phyloP scores from a whole-genome alignment of 176 grass and related monocot genomes.

The Rhynchospora tenuis region DNA sequence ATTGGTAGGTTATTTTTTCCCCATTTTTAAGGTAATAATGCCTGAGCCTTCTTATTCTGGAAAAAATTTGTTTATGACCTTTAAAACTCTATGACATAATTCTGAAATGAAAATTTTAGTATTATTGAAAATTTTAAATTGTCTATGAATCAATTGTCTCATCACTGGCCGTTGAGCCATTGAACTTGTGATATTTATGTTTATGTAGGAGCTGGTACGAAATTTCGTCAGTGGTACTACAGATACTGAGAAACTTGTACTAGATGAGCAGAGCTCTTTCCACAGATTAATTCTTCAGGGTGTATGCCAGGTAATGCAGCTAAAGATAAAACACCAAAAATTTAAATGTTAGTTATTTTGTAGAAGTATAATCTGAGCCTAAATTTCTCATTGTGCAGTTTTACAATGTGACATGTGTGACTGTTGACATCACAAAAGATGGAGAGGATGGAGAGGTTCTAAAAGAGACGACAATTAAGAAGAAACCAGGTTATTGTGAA shows the following conservation, averaged over 20 bases:
- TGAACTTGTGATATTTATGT: slow-evolving; percentile 4
- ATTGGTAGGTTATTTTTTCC: not conserved
- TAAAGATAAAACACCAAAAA: not conserved
- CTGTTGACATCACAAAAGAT: slow-evolving; percentile 35
- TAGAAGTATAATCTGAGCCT: not conserved
- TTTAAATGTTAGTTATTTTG: not conserved
- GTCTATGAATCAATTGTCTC: not conserved
- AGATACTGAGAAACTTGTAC: slow-evolving; percentile 47
- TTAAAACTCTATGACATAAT: not conserved
- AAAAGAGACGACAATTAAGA: slow-evolving; percentile 70
- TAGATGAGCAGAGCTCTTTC: slow-evolving; percentile 79
- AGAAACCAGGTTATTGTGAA: slow-evolving; percentile 38
- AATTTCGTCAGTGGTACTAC: slow-evolving; percentile 35
- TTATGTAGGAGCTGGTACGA: slow-evolving; percentile 48
- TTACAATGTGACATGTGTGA: slow-evolving; percentile 64
- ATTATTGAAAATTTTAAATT: not conserved
- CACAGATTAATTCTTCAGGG: slow-evolving; percentile 78
- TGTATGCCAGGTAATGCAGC: slow-evolving; percentile 70
- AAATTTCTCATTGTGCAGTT: slow-evolving; percentile 38
- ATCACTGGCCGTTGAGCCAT: not conserved
- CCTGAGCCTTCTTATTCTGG: not conserved
- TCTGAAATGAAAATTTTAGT: not conserved
- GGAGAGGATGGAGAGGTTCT: slow-evolving; percentile 47
- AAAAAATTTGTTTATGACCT: not conserved
- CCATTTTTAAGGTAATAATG: not conserved